Evolutionary conservation across 768 basidiomycete genomes (phyloP), one percentile per base, ranked within the genome.

Genomic region (Collybia sp.): DNA sequence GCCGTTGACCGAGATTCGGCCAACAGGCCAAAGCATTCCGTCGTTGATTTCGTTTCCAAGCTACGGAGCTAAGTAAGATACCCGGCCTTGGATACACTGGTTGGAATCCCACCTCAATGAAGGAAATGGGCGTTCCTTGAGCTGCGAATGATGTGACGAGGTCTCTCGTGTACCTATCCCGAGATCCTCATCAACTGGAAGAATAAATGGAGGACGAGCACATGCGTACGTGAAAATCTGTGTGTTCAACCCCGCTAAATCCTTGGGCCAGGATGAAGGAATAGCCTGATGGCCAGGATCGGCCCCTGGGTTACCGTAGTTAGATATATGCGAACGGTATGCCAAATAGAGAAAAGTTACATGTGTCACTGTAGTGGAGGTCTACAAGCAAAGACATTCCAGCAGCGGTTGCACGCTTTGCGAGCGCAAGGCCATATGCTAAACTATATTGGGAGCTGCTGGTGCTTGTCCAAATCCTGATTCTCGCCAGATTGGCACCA

Each of bases 41-140:
- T 77, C 69, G 62, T 81, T 82, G 54, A 84, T 83, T 59, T 84
- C 81, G 51, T 84, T 83, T 9, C 81, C 81, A 46, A 82, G 72
- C 73, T 79, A 55, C 18, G 17, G 8, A 15, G 20, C 17, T 17
- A 47, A 45, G n/a, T 17, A 25, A 25, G 13, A 13, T 31, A 36
- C 9, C n/a, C n/a, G n/a, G n/a, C n/a, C 18, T 5, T 34, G 11
- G n/a, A 18, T 39, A 34, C 15, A 12, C 18, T 18, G 37, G 25
- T 20, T n/a, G 12, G 32, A 17, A 40, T 46, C 59, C 16, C 45
- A 75, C 77, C 63, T 78, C 67, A 30, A 82, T 66, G 49, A 79
- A 72, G 37, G 71, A 65, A 47, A 75, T 71, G 1, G 79, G 72
- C 0, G 75, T 79, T 20, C 80, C 80, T 54, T 80, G 76, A 12